phyloP scores from a whole-genome alignment of 1,284 basidiomycete genomes.

The Marasmius sp. region DNA sequence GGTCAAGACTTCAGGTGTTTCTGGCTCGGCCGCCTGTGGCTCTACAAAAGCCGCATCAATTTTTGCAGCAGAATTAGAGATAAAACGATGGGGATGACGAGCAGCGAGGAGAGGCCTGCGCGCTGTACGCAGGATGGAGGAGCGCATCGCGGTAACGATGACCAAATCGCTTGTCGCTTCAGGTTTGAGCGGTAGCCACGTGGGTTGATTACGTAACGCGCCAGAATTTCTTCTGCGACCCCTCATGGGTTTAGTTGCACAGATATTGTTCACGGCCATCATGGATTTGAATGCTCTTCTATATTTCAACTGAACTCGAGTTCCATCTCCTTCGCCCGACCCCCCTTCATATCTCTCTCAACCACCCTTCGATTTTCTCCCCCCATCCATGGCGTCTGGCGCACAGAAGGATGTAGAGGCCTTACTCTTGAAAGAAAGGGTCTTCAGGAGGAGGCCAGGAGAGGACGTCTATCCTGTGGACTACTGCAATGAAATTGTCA shows the following conservation, averaged over 20 bases:
- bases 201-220: neutral
- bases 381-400: constrained; percentile 26
- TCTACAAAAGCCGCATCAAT: constrained; percentile 16
- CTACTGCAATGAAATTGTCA: constrained; percentile 45
- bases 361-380: constrained; percentile 6
- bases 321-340: constrained; percentile 15
- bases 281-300: constrained; percentile 9
- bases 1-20: constrained; percentile 58
- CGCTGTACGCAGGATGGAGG: neutral
- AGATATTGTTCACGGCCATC: constrained; percentile 9
- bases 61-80: constrained; percentile 5
- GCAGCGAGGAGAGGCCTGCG: constrained; percentile 4
- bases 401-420: constrained; percentile 48
- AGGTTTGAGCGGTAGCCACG: neutral
- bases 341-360: constrained; percentile 6
- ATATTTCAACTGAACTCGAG: constrained; percentile 22
- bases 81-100: neutral
- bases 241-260: neutral
- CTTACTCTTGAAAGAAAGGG: constrained; percentile 39
- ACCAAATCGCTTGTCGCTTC: neutral
- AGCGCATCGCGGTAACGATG: neutral
- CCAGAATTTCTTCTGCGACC: neutral
- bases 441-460: constrained; percentile 42
- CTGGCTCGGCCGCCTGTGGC: constrained; percentile 35
- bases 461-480: constrained; percentile 55